phyloP scores from a whole-genome alignment of 495 filamentous ascomycete species.

The Sordaria brevicollis region DNA sequence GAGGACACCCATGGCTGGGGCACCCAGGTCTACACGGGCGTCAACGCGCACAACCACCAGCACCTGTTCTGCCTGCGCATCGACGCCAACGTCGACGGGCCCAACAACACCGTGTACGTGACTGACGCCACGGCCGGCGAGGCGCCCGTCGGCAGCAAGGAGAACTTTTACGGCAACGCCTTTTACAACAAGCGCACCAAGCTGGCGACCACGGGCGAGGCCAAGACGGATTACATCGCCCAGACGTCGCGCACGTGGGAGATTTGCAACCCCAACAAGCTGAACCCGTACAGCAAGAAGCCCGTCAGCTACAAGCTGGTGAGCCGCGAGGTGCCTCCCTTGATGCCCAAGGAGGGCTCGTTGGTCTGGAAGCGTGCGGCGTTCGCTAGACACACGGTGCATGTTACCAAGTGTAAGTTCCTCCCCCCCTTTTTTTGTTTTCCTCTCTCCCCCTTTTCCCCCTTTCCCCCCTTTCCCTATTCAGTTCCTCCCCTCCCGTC shows the following conservation, averaged over 20 bases:
- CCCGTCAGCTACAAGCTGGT: slow-evolving; percentile 88
- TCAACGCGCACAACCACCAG: slow-evolving; percentile 74
- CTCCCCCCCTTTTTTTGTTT: background rate
- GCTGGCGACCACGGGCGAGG: slow-evolving; percentile 60
- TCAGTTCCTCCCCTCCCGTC: background rate
- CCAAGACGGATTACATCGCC: slow-evolving; percentile 74
- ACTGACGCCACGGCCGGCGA: slow-evolving; percentile 57
- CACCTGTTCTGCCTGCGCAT: slow-evolving; percentile 90
- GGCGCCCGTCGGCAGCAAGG: slow-evolving; percentile 62
- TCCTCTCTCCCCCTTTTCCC: background rate
- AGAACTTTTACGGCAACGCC: slow-evolving; percentile 91
- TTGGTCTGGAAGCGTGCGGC: slow-evolving; percentile 91
- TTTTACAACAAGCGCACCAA: slow-evolving; percentile 87
- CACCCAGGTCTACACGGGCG: slow-evolving; percentile 67
- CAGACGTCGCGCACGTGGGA: slow-evolving; percentile 79
- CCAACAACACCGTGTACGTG: slow-evolving; percentile 76
- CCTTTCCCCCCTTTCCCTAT: background rate
- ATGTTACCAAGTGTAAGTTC: slow-evolving; percentile 78
- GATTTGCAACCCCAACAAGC: slow-evolving; percentile 72
- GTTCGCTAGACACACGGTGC: slow-evolving; percentile 83
- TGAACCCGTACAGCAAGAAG: slow-evolving; percentile 79
- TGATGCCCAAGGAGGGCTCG: slow-evolving; percentile 76
- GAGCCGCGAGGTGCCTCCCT: slow-evolving; percentile 65
- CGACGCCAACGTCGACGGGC: slow-evolving; percentile 83
- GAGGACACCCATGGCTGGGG: slow-evolving; percentile 87